A percentile compares a stretch with the other conserved stretches of the same genome.
Evolutionary conservation across 2,329 filamentous ascomycete genomes (phyloP).

Genomic region (Cercospora canescens): DNA sequence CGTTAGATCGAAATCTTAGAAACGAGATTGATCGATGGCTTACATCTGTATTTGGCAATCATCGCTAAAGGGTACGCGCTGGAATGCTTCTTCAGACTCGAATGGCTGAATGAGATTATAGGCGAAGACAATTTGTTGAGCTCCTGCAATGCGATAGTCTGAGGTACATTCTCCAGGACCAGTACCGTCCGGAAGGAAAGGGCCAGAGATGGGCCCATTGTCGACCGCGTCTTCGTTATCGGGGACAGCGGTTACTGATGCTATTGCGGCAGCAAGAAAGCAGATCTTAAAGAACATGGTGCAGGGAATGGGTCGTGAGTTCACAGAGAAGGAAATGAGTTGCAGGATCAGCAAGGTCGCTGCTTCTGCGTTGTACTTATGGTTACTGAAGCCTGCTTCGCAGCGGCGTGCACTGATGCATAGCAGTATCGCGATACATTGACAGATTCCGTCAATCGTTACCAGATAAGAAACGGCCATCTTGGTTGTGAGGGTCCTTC

Average conservation of each 20-base stretch:
- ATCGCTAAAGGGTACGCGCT: constrained; percentile 13
- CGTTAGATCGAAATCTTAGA: background rate
- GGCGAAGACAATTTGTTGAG: background rate
- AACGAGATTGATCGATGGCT: background rate
- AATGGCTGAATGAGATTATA: constrained; percentile 13
- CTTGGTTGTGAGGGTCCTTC: background rate
- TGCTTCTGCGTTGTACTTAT: background rate
- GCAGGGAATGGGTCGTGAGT: too few relatives aligned
- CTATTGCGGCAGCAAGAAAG: background rate
- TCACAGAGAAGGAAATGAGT: background rate
- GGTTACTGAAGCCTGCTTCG: background rate
- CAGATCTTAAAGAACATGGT: background rate
- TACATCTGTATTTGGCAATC: constrained; percentile 9
- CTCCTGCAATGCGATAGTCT: background rate
- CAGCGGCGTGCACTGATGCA: background rate
- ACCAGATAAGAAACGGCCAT: background rate
- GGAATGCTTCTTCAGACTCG: constrained; percentile 15
- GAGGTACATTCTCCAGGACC: constrained; percentile 12
- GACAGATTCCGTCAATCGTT: background rate
- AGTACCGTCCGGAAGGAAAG: constrained; percentile 12
- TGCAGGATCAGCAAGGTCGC: background rate
- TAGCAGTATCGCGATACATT: background rate
- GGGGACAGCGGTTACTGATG: background rate
- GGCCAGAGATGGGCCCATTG: constrained; percentile 11
- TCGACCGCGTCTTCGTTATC: constrained; percentile 15